Evolutionary conservation across 2,329 filamentous ascomycete genomes (phyloP), one percentile per base, ranked within the genome.

Genomic region (Blastomyces percursus): DNA sequence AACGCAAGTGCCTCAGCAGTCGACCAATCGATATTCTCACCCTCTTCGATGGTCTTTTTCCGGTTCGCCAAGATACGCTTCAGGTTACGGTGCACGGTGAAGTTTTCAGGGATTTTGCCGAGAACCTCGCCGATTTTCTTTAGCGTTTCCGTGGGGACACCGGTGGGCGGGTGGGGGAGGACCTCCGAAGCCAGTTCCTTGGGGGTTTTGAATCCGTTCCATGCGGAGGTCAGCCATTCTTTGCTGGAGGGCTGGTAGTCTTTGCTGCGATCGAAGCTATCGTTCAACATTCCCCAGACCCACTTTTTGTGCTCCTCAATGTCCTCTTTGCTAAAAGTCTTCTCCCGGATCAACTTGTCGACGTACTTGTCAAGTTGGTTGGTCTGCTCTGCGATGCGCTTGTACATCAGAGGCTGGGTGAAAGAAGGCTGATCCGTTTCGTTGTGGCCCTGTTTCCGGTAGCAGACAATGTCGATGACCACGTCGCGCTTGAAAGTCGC

Each of bases 321-420:
- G 74, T 99, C 94, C 71, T 94, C 92, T 80, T 96, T 93, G 69
- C 90, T 96, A 80, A 99, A 99, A 61, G 90, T 96, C 70, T 92
- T 67, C 48, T 96, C 92, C 66, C 91, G 82, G 52, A 96, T 82
- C 61, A 99, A 86, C 82, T 96, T 90, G 72, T 96, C 85, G 69
- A 94, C 85, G 75, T 99, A 99, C 71, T 90, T 90, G 73, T 96
- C 88, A 64, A 99, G 86, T 74, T 94, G 90, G 55, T 88, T 86
- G 67, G 88, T 84, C 76, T 97, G 91, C 64, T 87, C 83, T 69
- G 86, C 84, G 74, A 99, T 97, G 72, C 89, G 90, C 86, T 97
- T 96, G 85, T 99, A 99, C 94, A 99, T 99, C 69, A 96, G 81
- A 50, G 94, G 94, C 76, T 99, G 94, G n/a, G 94, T 99, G 82